phyloP scores from a whole-genome alignment of 768 basidiomycete species.

The Phlebiopsis flavidoalba region DNA sequence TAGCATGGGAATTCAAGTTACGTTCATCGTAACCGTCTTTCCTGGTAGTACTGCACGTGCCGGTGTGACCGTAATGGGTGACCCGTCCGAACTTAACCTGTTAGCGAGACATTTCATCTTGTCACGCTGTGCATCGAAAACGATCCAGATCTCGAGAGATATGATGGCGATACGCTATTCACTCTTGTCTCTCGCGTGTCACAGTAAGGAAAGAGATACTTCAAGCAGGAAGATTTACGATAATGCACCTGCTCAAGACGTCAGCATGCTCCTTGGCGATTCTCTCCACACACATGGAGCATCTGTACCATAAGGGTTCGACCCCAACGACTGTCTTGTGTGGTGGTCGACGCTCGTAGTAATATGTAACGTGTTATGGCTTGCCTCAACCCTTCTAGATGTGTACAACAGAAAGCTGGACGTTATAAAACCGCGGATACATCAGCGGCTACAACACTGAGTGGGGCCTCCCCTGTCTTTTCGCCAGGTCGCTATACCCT shows the following conservation, averaged over 20 bases:
- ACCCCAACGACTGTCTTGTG: conserved; percentile 67
- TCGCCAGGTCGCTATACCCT: conserved; percentile 49
- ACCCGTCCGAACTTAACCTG: too few relatives aligned
- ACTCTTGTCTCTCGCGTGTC: too few relatives aligned
- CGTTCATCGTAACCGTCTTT: too few relatives aligned
- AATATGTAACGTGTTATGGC: neutral
- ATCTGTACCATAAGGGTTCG: conserved; percentile 60
- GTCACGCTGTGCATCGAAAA: neutral
- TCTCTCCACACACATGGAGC: conserved; percentile 73
- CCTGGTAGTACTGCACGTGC: too few relatives aligned
- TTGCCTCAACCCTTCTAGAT: conserved; percentile 39
- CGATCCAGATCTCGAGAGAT: too few relatives aligned
- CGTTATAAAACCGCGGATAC: conserved; percentile 82
- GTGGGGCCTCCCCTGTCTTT: conserved; percentile 78
- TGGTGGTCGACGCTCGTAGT: too few relatives aligned
- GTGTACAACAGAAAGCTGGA: conserved; percentile 78
- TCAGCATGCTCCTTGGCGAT: conserved; percentile 75
- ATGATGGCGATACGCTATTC: too few relatives aligned
- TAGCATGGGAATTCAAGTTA: neutral
- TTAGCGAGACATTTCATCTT: neutral
- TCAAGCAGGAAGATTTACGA: conserved; percentile 21
- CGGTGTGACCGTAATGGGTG: neutral
- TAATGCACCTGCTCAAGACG: conserved; percentile 57
- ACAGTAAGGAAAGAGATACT: too few relatives aligned
- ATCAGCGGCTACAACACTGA: conserved; percentile 83